phyloP scores from a whole-genome alignment of 2,329 filamentous ascomycete genomes.

The Neonectria hederae region DNA sequence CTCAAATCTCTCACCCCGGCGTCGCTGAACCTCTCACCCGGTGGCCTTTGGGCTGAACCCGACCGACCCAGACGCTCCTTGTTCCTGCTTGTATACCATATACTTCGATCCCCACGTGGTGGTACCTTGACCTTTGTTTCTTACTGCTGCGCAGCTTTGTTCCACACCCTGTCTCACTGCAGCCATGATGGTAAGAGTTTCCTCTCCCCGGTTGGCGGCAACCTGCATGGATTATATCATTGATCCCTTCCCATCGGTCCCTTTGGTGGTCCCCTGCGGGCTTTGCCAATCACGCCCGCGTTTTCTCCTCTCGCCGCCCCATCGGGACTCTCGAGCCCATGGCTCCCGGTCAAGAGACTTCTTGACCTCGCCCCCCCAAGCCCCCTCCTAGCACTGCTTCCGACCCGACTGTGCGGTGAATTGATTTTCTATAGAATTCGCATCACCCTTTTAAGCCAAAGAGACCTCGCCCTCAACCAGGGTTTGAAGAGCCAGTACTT shows the following conservation, averaged over 20 bases:
- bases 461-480: conserved; percentile 42
- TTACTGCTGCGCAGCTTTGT: conserved; percentile 43
- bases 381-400: conserved; percentile 32
- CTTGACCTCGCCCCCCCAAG: conserved; percentile 41
- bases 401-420: conserved; percentile 49
- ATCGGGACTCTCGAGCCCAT: conserved; percentile 41
- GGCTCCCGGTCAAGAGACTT: conserved; percentile 40
- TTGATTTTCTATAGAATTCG: conserved; percentile 51
- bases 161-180: conserved; percentile 50
- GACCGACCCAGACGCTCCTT: conserved; percentile 44
- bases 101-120: conserved; percentile 48
- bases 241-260: conserved; percentile 45
- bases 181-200: conserved; percentile 61
- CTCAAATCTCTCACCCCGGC: conserved; percentile 43
- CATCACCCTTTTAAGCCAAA: conserved; percentile 43
- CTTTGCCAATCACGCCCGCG: conserved; percentile 40
- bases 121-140: conserved; percentile 49
- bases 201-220: conserved; percentile 52
- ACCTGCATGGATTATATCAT: conserved; percentile 58
- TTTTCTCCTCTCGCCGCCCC: conserved; percentile 37
- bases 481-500: conserved; percentile 36
- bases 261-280: conserved; percentile 39
- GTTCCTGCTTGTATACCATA: conserved; percentile 48
- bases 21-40: conserved; percentile 43
- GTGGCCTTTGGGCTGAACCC: conserved; percentile 40